Evolutionary conservation across 495 filamentous ascomycete species (phyloP).

Genomic region (Terfezia boudieri): DNA sequence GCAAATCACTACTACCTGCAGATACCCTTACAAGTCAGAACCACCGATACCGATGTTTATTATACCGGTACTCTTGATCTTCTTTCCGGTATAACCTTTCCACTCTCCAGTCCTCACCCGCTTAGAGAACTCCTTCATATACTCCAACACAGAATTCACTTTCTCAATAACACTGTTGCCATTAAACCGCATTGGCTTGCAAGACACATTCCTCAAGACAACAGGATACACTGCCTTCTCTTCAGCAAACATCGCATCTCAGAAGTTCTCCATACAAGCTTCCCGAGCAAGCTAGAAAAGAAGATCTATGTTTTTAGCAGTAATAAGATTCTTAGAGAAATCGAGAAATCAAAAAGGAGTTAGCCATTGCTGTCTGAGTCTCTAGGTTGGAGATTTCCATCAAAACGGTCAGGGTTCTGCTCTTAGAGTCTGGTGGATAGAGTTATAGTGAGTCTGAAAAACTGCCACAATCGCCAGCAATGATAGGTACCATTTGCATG

Average conservation of each 20-base stretch:
- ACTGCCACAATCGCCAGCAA: too few species aligned
- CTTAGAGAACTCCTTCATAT: slow-evolving; percentile 94
- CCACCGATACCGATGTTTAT: slow-evolving; percentile 98
- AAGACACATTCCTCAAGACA: slow-evolving; percentile 70
- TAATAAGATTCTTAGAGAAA: slow-evolving; percentile 97
- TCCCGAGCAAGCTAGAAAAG: slow-evolving; percentile 78
- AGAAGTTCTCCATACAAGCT: slow-evolving; percentile 71
- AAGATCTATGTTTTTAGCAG: slow-evolving; percentile 68
- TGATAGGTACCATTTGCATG: too few species aligned
- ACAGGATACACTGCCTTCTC: slow-evolving; percentile 91
- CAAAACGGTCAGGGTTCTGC: slow-evolving; percentile 75
- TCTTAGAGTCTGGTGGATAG: slow-evolving; percentile 73
- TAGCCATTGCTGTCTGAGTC: slow-evolving; percentile 30
- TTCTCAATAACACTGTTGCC: slow-evolving; percentile 90
- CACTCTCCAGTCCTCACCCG: slow-evolving; percentile 84
- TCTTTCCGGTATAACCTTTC: slow-evolving; percentile 98
- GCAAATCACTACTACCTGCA: too few species aligned
- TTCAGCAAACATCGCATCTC: slow-evolving; percentile 90
- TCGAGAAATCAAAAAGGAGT: slow-evolving; percentile 87
- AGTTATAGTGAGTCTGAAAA: slow-evolving; percentile 71
- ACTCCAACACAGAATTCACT: slow-evolving; percentile 72
- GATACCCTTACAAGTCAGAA: slow-evolving; percentile 63
- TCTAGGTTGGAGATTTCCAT: slow-evolving; percentile 56
- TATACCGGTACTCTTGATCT: slow-evolving; percentile 78
- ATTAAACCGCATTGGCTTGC: slow-evolving; percentile 69